Conservation (phyloP, 2,329 filamentous ascomycete species). For the Botrytis cinerea region DNA sequence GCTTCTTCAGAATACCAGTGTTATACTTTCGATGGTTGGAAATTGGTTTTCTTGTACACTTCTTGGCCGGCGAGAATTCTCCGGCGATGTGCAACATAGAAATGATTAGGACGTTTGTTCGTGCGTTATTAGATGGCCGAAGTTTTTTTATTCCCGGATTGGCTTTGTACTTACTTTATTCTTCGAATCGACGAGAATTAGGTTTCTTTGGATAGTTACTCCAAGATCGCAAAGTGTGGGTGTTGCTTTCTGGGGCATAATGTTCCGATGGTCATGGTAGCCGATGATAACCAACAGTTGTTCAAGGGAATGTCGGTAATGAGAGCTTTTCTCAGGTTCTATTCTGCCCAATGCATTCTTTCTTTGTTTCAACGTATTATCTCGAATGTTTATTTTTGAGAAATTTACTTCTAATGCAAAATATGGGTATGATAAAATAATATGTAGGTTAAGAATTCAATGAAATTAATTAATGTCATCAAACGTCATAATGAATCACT, state of each 20-base stretch:
- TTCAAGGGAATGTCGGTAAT: rapidly evolving
- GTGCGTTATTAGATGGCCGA: not conserved
- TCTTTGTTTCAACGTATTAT: not conserved
- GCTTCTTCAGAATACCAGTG: no score
- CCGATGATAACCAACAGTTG: rapidly evolving
- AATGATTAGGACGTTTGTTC: not conserved
- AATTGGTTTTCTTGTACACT: no score
- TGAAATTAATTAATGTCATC: rapidly evolving
- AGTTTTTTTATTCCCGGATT: not conserved
- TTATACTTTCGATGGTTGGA: not conserved
- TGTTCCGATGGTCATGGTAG: rapidly evolving
- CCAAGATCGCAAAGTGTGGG: not conserved
- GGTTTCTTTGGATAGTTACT: not conserved
- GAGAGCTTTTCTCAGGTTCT: rapidly evolving
- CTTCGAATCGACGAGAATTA: not conserved
- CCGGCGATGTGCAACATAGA: slow-evolving; percentile 1
- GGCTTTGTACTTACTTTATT: not conserved
- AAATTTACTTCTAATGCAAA: no score
- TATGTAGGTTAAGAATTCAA: rapidly evolving
- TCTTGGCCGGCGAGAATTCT: not conserved
- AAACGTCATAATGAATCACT: rapidly evolving
- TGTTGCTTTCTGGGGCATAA: not conserved
- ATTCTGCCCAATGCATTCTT: not conserved
- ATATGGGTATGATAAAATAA: rapidly evolving
- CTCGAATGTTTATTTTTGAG: rapidly evolving